phyloP scores from a whole-genome alignment of 1,284 basidiomycete species.

The Fomitiporia mediterranea region DNA sequence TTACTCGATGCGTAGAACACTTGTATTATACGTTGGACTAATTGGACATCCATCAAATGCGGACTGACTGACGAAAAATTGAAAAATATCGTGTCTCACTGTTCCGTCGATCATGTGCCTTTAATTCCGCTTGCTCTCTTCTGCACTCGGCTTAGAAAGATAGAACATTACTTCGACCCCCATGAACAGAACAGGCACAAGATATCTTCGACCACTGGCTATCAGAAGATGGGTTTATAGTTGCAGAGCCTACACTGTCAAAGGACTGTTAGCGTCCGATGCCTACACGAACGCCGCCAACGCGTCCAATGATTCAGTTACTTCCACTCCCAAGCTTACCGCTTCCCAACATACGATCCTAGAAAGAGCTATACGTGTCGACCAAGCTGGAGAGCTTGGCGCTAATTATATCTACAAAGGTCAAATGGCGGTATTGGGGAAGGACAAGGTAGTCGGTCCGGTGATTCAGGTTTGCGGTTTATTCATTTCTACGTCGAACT shows the following conservation, averaged over 20 bases:
- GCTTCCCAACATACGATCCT: conserved; percentile 29
- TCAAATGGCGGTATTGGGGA: conserved; percentile 67
- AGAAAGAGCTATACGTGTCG: conserved; percentile 72
- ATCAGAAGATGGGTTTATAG: not conserved
- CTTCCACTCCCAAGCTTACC: conserved; percentile 4
- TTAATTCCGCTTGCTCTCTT: too few species aligned
- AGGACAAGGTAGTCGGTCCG: conserved; percentile 55
- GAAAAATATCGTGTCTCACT: too few species aligned
- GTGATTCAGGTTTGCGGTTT: conserved; percentile 67
- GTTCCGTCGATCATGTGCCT: too few species aligned
- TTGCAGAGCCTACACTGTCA: not conserved
- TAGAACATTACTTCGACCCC: not conserved
- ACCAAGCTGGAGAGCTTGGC: conserved; percentile 90
- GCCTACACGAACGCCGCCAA: conserved; percentile 11
- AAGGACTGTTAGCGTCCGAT: conserved; percentile 5
- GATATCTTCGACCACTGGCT: not conserved
- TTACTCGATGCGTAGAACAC: conserved; percentile 5
- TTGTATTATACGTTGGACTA: conserved; percentile 4
- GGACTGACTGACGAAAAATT: too few species aligned
- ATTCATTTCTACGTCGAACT: not conserved
- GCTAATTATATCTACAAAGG: conserved; percentile 93
- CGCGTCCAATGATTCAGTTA: conserved; percentile 2
- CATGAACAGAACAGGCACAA: not conserved
- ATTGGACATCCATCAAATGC: too few species aligned
- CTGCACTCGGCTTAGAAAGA: not conserved